Evolutionary conservation across 208 protist species (phyloP).

Genomic region (Phytomonas sp.): DNA sequence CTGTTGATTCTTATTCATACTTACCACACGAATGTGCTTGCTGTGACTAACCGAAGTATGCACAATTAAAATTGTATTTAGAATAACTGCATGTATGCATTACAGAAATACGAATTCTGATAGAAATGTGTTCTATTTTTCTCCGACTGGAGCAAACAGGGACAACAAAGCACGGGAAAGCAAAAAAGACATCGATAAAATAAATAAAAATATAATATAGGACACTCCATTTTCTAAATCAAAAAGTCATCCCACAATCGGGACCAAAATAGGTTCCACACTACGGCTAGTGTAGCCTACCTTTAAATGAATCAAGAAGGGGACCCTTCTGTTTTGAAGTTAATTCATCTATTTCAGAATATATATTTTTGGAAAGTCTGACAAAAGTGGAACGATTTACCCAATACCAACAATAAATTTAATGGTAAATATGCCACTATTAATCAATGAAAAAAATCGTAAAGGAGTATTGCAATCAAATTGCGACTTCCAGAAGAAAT

Average conservation of each 20-base stretch:
- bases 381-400: neutral
- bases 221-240: neutral
- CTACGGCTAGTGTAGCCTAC: neutral
- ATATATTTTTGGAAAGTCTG: neutral
- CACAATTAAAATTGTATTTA: neutral
- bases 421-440: neutral
- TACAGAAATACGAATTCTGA: neutral
- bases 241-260: neutral
- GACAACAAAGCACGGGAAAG: neutral
- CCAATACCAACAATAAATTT: neutral
- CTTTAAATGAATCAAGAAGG: neutral
- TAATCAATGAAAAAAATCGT: conserved; percentile 11
- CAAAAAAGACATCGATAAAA: neutral
- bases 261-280: neutral
- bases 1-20: too few relatives aligned
- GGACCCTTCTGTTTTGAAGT: neutral
- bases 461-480: conserved; percentile 6
- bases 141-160: neutral
- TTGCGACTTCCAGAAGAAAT: conserved; percentile 2
- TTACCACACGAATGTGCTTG: too few relatives aligned
- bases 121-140: neutral
- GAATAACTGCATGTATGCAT: neutral
- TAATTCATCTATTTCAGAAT: neutral
- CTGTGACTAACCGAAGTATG: neutral
- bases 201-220: neutral